A percentile compares a stretch with the other conserved stretches of the same genome.
phyloP scores from a whole-genome alignment of 768 basidiomycete species.

The Boletus rubescentipes region DNA sequence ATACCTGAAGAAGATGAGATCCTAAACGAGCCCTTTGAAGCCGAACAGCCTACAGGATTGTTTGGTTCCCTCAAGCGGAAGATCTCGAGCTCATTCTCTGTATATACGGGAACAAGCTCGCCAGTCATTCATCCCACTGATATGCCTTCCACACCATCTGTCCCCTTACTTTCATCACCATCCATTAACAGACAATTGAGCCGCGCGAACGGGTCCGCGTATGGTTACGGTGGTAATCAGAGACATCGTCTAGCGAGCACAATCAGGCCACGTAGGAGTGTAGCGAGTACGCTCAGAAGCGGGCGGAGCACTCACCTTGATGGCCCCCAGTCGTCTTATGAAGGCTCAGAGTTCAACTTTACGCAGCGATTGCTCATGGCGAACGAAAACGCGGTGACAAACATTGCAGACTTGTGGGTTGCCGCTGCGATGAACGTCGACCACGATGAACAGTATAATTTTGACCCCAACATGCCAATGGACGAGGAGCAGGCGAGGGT shows the following conservation, averaged over 20 bases:
- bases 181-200: constrained; percentile 48
- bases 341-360: constrained; percentile 69
- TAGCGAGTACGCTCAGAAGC: constrained; percentile 50
- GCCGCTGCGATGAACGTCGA: constrained; percentile 95
- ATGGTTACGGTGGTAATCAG: constrained; percentile 66
- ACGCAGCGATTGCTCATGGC: constrained; percentile 88
- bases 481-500: constrained; percentile 26
- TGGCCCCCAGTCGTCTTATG: constrained; percentile 40
- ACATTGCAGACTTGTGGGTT: constrained; percentile 96
- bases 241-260: constrained; percentile 54
- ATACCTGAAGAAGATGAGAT: constrained; percentile 69
- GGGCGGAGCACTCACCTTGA: constrained; percentile 49
- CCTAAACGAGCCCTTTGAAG: constrained; percentile 46
- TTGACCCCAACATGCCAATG: constrained; percentile 29
- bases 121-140: constrained; percentile 39
- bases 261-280: constrained; percentile 51
- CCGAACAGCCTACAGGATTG: constrained; percentile 35
- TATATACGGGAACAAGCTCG: constrained; percentile 55
- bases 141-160: constrained; percentile 37
- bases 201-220: constrained; percentile 72
- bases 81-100: constrained; percentile 56
- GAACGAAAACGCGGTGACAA: constrained; percentile 92
- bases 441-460: constrained; percentile 75
- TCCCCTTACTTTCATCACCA: constrained; percentile 47
- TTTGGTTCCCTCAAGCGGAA: constrained; percentile 45